Base-by-base conservation (phyloP, 202 grass and related monocot genomes). In the Bolboschoenoplectus hybrid region DNA sequence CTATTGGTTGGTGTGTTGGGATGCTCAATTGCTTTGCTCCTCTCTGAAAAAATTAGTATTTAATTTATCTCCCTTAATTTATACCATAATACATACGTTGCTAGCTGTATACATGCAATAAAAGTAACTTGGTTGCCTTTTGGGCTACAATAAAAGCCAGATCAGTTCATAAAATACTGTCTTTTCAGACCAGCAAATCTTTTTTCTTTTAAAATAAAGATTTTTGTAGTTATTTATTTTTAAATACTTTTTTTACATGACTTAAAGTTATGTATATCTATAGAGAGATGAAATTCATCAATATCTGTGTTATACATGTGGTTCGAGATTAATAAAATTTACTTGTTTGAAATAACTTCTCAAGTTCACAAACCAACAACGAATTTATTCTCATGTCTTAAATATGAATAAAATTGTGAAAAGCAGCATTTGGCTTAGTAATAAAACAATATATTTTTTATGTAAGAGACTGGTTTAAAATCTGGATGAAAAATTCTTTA, bases 1-100 rank as follows among this genome's bases (percentile, higher is more conserved):
- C 26, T 76, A 76, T 76, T 76, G 38, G 49, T 53, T 76, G 53
- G 34, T 13, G 47, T 75, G n/a, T 53, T 75, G 47, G 72, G 56
- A 26, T 26, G 26, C 26, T 26, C 26, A 26, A 26, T 26, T 26
- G 26, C 26, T 26, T 26, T 56, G 74, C 74, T 39, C 26, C 5
- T 53, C 2, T 6, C 32, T 53, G 26, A 76, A 55, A 26, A n/a
- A 72, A 47, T 72, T 73, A 49, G 20, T 49, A 16, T 73, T 76
- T 38, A 36, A 36, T 26, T 26, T 26, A 26, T 26, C 26, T 26
- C 26, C 26, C 26, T 26, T 26, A 26, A 26, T 26, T 26, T 26
- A 26, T 26, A 26, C 47, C 12, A 76, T 49, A 6, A 38, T 53
- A 7, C 32, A 55, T 76, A 2, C 0, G 12, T 40, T 4, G 14